Evolutionary conservation across 805 yeast genomes (phyloP), one percentile per base, ranked within the genome.

Genomic region (Teunomyces gatunensis): DNA sequence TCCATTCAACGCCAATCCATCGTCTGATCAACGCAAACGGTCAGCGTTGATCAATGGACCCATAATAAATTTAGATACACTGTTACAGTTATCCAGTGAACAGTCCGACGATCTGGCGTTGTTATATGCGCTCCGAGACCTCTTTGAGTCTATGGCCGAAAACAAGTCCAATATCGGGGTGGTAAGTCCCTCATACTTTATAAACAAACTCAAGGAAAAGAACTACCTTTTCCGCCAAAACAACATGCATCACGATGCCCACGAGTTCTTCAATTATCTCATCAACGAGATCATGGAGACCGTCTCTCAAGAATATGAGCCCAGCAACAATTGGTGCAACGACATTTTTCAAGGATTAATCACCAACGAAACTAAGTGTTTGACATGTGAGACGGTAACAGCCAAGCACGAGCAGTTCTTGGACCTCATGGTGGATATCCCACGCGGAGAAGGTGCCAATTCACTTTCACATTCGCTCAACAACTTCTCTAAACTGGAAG

Each of bases 181-280:
- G 1, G 91, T 89, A 0, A 87, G 96, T 1, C 97, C 98, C 0
- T 71, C 75, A 25, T 77, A 80, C 55, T 78, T 94, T 42, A 80
- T 94, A 39, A 85, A 82, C 40, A 84, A 85, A 45, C 71, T 92
- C 46, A 92, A 89, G 63, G 79, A 79, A 47, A 91, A 88, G 54
- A 94, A 92, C 62, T 87, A 84, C 56, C 71, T 92, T 57, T 94
- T 94, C 65, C 75, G 96, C 52, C 85, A 89, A 48, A 83, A 87
- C 37, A 72, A 72, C 54, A 91, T 90, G 96, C 99, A 94, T 64
- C 99, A 94, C 63, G 99, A 94, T 72, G 97, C 98, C 4, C 99
- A 94, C 67, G 99, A 94, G 68, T 94, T 94, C 65, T 77, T 91
- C 61, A 92, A 91, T 63, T 91, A 87, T 60, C 64, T 91, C 55